phyloP scores from a whole-genome alignment of 768 basidiomycete species.

The Kwoniella sp. region DNA sequence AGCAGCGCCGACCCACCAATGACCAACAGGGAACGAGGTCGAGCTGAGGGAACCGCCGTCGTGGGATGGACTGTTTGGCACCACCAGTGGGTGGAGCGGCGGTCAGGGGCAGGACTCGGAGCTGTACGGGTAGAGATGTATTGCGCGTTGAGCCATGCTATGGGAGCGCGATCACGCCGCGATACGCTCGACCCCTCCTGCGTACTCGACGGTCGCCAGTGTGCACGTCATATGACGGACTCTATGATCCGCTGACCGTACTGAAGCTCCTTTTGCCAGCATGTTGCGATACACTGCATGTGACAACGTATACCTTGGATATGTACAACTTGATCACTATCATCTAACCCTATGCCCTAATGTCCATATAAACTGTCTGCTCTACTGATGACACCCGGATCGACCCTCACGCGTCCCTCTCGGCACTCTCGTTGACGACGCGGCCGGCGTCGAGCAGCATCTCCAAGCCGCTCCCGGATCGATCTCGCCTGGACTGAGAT shows the following conservation, averaged over 20 bases:
- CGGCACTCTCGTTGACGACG: constrained; percentile 11
- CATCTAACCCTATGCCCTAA: too few relatives aligned
- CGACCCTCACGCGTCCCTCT: constrained; percentile 3
- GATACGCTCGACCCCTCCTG: too few relatives aligned
- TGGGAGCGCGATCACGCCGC: too few relatives aligned
- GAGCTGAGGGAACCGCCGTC: constrained; percentile 27
- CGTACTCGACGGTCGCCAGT: too few relatives aligned
- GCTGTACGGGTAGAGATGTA: constrained; percentile 31
- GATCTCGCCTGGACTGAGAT: not conserved
- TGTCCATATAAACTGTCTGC: too few relatives aligned
- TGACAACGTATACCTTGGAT: too few relatives aligned
- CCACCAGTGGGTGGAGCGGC: constrained; percentile 39
- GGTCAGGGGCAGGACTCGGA: constrained; percentile 34
- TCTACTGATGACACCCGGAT: not conserved
- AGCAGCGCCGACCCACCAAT: not conserved
- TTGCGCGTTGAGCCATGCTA: too few relatives aligned
- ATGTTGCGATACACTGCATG: too few relatives aligned
- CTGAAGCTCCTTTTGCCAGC: too few relatives aligned
- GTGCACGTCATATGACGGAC: too few relatives aligned
- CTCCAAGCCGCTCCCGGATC: constrained; percentile 11
- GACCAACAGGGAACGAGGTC: constrained; percentile 6
- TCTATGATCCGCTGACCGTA: too few relatives aligned
- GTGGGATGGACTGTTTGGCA: constrained; percentile 43
- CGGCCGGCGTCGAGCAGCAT: constrained; percentile 19
- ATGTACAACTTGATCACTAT: too few relatives aligned